Conservation (phyloP, 164 flowering plant genomes). For the Macadamia tetraphylla region DNA sequence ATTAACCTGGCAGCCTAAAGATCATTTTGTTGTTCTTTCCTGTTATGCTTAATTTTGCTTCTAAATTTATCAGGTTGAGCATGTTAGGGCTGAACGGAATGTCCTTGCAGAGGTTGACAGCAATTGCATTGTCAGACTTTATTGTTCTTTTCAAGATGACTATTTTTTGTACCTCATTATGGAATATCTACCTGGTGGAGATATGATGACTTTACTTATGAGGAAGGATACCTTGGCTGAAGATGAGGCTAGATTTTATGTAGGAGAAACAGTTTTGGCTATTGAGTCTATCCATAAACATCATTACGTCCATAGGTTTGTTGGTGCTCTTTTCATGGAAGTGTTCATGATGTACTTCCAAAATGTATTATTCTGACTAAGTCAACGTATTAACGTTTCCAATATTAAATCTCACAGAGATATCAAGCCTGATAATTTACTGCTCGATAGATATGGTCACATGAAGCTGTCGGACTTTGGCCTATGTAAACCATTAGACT, state of each 20-base stretch:
- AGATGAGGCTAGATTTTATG: conserved; percentile 68
- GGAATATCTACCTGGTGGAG: conserved; percentile 83
- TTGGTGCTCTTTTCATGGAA: background rate
- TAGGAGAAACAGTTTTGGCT: conserved; percentile 71
- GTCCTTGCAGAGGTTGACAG: conserved; percentile 81
- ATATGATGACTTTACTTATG: conserved; percentile 83
- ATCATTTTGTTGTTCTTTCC: background rate
- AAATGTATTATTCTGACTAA: background rate
- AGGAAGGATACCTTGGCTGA: conserved; percentile 69
- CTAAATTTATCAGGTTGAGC: conserved; percentile 51
- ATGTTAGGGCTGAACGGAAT: conserved; percentile 79
- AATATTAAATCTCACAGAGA: conserved; percentile 17
- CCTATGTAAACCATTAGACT: conserved; percentile 73
- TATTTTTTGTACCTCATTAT: conserved; percentile 69
- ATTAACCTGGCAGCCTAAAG: background rate
- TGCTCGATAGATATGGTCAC: conserved; percentile 73
- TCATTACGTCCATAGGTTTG: conserved; percentile 70
- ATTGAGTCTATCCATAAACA: conserved; percentile 76
- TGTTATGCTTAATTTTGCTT: conserved; percentile 5
- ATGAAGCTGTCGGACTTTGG: conserved; percentile 73
- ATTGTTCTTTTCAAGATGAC: conserved; percentile 79
- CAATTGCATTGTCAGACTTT: conserved; percentile 72
- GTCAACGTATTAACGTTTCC: conserved; percentile 2
- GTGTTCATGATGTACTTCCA: background rate
- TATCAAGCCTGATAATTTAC: conserved; percentile 76